Conservation (phyloP, 108 stramenopile species). For the Cyclotella kingstonii region DNA sequence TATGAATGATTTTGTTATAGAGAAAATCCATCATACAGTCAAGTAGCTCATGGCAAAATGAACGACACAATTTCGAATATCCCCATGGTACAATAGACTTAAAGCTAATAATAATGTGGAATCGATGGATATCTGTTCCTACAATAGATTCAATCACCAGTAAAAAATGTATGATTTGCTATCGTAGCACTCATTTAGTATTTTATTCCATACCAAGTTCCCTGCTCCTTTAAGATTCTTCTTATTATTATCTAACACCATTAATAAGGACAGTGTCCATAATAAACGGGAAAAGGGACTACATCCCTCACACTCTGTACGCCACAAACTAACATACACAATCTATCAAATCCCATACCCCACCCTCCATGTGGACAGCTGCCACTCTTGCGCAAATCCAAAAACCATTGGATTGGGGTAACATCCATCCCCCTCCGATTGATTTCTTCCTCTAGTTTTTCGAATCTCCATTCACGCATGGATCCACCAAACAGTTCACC, state of each 20-base stretch:
- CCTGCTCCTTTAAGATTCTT: neutral
- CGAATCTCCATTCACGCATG: conserved; percentile 87
- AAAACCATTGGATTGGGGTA: conserved; percentile 84
- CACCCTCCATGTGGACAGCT: conserved; percentile 93
- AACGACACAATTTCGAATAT: too few species aligned
- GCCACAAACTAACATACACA: conserved; percentile 85
- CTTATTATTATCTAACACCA: too few species aligned
- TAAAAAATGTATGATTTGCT: too few species aligned
- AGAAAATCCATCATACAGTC: too few species aligned
- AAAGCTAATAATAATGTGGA: too few species aligned
- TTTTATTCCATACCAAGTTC: too few species aligned
- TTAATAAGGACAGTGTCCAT: conserved; percentile 87
- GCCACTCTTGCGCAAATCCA: conserved; percentile 89
- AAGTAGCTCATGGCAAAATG: too few species aligned
- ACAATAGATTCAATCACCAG: too few species aligned
- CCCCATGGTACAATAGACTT: too few species aligned
- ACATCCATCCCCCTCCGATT: conserved; percentile 68
- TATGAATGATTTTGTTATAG: too few species aligned
- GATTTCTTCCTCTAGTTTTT: conserved; percentile 70
- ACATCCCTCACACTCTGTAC: conserved; percentile 92
- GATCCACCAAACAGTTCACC: conserved; percentile 94
- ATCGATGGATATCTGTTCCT: too few species aligned
- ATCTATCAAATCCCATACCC: conserved; percentile 94
- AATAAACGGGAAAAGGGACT: conserved; percentile 93
- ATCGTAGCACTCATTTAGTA: too few species aligned